Conservation (phyloP, 2,329 filamentous ascomycete species). For the Aspergillus luchuensis region DNA sequence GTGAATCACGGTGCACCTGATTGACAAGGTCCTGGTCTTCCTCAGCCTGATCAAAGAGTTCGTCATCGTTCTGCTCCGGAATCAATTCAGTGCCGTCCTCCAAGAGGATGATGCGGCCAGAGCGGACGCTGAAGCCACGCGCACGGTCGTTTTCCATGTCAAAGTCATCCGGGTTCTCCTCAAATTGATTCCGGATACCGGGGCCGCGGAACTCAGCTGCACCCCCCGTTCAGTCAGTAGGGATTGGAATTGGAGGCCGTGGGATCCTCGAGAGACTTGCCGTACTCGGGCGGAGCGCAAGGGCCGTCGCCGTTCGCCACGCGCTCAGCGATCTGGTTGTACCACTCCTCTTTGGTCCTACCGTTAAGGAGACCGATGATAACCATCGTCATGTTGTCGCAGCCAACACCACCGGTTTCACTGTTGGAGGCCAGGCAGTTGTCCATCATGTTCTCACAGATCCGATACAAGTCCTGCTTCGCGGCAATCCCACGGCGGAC, state of each 20-base stretch:
- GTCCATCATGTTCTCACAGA: constrained; percentile 99
- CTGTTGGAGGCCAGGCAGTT: constrained; percentile 98
- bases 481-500: constrained; percentile 93
- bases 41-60: constrained; percentile 92
- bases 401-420: constrained; percentile 95
- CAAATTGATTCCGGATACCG: constrained; percentile 78
- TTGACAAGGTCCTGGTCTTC: constrained; percentile 81
- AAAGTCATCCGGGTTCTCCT: constrained; percentile 68
- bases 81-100: constrained; percentile 93
- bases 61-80: constrained; percentile 83
- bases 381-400: constrained; percentile 99
- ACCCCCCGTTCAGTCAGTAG: constrained; percentile 44
- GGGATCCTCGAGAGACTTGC: constrained; percentile 67
- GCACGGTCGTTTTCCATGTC: constrained; percentile 55
- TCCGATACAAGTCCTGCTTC: constrained; percentile 90
- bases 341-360: constrained; percentile 96
- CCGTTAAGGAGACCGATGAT: constrained; percentile 87
- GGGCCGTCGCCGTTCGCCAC: constrained; percentile 96
- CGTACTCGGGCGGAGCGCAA: constrained; percentile 98
- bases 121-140: constrained; percentile 71
- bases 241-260: constrained; percentile 41
- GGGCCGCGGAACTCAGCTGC: constrained; percentile 83
- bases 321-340: constrained; percentile 88
- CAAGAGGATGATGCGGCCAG: constrained; percentile 87
- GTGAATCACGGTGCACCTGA: constrained; percentile 70